Base-by-base conservation (phyloP, 345 rosid genomes). In the Pistacia integerrima region DNA sequence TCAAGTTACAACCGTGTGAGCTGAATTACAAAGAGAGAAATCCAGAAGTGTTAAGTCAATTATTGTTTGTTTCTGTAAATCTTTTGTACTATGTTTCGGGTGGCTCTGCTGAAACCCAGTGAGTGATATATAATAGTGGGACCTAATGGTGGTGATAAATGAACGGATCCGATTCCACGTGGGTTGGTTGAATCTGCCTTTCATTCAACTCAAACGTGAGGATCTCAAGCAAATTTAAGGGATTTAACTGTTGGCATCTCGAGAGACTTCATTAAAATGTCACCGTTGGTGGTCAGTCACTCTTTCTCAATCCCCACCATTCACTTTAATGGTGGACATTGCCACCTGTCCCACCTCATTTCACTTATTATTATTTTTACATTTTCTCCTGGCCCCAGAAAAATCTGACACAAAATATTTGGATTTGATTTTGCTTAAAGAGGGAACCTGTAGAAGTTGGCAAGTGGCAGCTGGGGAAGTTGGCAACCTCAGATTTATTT, bases 141-240 rank as follows among this genome's bases (percentile, higher is more conserved):
- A 46, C 71, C 28, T 22, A 64, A 60, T 1, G 33, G 33, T 8
- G 60, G 55, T 35, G 70, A 62, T 22, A 44, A 70, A 70, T 74
- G 33, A 35, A 33, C 36, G 85, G 82, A 81, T 77, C 85, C 41
- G 64, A 58, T 67, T 59, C 76, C 82, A 82, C 84, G 84, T 78
- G 85, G 82, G 59, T 16, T 36, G 16, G 58, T 22, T 70, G 64
- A 25, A 59, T 59, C 56, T 16, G 49, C 30, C 41, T 18, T 55
- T 28, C 14, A 14, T 56, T 69, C 58, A 25, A 52, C 28, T 65
- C 2, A 30, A 60, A 67, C 74, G 75, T 63, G 67, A 64, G 67
- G 55, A 67, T 38, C 76, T 69, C 72, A 30, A 46, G 57, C 41
- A 10, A 28, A 38, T 30, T 30, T 30, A 30, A 30, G 33, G 33